Base-by-base conservation (phyloP, 208 protist species). In the Jaenimonas drosophilae region DNA sequence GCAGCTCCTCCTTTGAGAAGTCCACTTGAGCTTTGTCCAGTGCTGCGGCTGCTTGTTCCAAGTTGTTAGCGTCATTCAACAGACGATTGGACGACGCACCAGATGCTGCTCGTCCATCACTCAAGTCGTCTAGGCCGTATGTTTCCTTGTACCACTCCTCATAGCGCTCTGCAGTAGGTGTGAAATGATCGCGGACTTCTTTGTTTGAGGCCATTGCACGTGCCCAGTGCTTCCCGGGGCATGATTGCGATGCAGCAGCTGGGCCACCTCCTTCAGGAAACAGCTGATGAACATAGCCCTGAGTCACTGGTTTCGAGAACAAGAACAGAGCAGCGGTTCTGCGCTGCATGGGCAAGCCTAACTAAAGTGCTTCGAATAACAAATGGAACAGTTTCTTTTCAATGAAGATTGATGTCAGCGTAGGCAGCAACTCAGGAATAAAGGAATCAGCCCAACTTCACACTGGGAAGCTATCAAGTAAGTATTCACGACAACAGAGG, bases 71-170 rank as follows among this genome's bases (percentile, higher is more conserved):
- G 43, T 89, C 80, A 47, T 83, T 57, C 24, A 82, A 31, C 7
- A 39, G 25, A 14, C 59, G 68, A 44, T 84, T 84, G 11, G 79
- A 81, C 19, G 55, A 40, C 16, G 71, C 79, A 0, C 79, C 79
- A 4, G 74, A 84, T 12, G 79, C 79, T 1, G 71, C 71, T 29
- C 62, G 67, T 0, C 79, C 74, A 55, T 84, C 71, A 12, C 67
- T 75, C 25, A 83, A 49, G 38, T 81, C 76, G 17, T 80, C 74
- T 24, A 82, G 49, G 23, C 58, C 60, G 49, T 91, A 87, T 25
- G 72, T 87, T 34, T 63, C 62, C 24, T 70, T 72, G 60, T 87
- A 91, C 82, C 82, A 91, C 34, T 61, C 61, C 36, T 81, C 70
- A 54, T 91, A 91, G 7, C 66, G 57, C 50, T 81, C 76, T 23